These are phyloP conservation scores for Boletales sp. DNA, from an alignment of 768 basidiomycete species.

Conservation along the genomic window DNA sequence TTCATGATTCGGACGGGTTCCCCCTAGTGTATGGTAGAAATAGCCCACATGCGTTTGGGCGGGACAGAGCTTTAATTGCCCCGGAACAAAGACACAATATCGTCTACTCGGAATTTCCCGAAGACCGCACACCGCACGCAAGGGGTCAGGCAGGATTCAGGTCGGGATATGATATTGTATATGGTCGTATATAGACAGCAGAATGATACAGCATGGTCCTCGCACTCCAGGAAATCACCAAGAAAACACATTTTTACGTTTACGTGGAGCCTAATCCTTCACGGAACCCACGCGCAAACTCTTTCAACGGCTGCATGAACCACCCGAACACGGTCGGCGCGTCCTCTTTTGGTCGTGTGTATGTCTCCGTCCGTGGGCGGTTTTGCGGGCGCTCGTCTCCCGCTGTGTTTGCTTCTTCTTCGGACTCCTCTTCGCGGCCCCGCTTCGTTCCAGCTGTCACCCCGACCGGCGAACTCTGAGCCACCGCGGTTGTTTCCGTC, in stretches of 20 bases:
- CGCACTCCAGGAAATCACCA: too few relatives aligned
- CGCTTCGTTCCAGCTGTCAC: slow-evolving; percentile 43
- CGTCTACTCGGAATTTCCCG: slow-evolving; percentile 26
- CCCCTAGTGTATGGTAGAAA: too few relatives aligned
- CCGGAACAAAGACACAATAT: slow-evolving; percentile 4
- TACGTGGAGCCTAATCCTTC: slow-evolving; percentile 45
- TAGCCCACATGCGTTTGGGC: too few relatives aligned
- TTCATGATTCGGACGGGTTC: too few relatives aligned
- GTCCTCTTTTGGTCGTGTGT: slow-evolving; percentile 42
- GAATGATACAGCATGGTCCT: not conserved
- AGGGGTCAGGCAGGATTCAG: slow-evolving; percentile 9
- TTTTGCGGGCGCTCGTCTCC: slow-evolving; percentile 44
- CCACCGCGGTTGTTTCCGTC: slow-evolving; percentile 38
- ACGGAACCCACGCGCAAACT: slow-evolving; percentile 65
- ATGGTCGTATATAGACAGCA: slow-evolving; percentile 2
- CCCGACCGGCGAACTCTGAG: slow-evolving; percentile 16
- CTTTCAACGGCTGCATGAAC: slow-evolving; percentile 60
- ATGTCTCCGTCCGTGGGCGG: slow-evolving; percentile 50
- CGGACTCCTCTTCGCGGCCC: slow-evolving; percentile 43
- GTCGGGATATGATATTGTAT: not conserved
- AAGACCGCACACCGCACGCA: slow-evolving; percentile 20
- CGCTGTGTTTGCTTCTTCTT: slow-evolving; percentile 25
- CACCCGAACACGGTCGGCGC: slow-evolving; percentile 50
- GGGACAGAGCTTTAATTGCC: slow-evolving; percentile 13
- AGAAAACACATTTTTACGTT: not conserved